phyloP scores from a whole-genome alignment of 2,329 filamentous ascomycete species.

The Alternaria brassicae region DNA sequence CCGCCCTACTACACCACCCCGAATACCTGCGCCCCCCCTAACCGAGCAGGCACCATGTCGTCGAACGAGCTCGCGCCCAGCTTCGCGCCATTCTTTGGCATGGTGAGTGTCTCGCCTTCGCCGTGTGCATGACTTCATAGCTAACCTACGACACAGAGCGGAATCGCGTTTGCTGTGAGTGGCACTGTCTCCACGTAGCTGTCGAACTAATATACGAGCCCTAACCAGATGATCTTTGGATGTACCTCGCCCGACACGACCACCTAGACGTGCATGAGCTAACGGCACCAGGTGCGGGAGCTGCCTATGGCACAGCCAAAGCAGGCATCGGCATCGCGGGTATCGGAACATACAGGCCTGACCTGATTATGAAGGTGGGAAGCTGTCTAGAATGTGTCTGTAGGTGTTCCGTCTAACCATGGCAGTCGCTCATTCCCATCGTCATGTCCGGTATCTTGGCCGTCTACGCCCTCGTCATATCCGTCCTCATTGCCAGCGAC shows the following conservation, averaged over 20 bases:
- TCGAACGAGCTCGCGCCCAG: constrained; percentile 64
- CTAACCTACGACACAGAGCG: constrained; percentile 64
- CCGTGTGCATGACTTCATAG: constrained; percentile 34
- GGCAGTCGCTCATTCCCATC: constrained; percentile 80
- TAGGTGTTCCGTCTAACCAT: constrained; percentile 29
- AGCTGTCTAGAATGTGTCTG: not conserved
- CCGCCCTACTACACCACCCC: not conserved
- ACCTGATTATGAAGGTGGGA: constrained; percentile 87
- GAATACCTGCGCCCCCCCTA: not conserved
- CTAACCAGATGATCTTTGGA: constrained; percentile 74
- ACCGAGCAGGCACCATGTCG: constrained; percentile 26
- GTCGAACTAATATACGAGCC: constrained; percentile 32
- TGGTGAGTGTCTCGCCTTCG: constrained; percentile 65
- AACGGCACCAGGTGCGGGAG: constrained; percentile 66
- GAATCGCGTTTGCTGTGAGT: constrained; percentile 73
- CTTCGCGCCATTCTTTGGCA: constrained; percentile 87
- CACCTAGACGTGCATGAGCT: constrained; percentile 21
- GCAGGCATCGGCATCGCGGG: constrained; percentile 87
- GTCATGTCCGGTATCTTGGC: constrained; percentile 99
- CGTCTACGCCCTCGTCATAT: constrained; percentile 95
- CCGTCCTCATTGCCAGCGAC: constrained; percentile 93
- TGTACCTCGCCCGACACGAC: constrained; percentile 61
- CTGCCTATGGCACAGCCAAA: constrained; percentile 87
- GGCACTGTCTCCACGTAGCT: constrained; percentile 12
- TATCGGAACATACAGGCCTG: constrained; percentile 82